phyloP scores from a whole-genome alignment of 306 rosid species.

The Delonix regia region DNA sequence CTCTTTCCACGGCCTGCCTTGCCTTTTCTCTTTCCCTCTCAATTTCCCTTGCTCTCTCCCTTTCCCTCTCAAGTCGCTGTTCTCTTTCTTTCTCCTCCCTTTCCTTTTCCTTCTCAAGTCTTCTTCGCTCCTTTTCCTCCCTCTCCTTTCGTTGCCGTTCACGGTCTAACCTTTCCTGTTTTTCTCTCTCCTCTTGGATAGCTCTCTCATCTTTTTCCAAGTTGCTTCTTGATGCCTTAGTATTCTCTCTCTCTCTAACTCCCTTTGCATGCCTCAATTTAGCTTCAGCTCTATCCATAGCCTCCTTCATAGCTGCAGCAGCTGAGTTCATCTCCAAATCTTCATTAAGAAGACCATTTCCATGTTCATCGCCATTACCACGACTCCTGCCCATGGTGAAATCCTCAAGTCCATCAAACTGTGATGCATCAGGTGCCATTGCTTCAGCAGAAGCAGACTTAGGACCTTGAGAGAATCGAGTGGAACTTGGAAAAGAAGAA shows the following conservation, averaged over 20 bases:
- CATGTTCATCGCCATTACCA: slow-evolving; percentile 57
- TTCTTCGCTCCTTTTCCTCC: slow-evolving; percentile 69
- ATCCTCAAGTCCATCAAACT: slow-evolving; percentile 76
- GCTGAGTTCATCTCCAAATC: slow-evolving; percentile 90
- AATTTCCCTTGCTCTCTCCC: slow-evolving; percentile 57
- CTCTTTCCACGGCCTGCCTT: slow-evolving; percentile 97
- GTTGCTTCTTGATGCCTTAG: slow-evolving; percentile 71
- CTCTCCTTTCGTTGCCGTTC: slow-evolving; percentile 70
- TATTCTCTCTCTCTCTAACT: slow-evolving; percentile 86
- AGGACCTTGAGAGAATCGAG: slow-evolving; percentile 59
- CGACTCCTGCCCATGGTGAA: slow-evolving; percentile 66
- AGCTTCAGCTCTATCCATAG: slow-evolving; percentile 97
- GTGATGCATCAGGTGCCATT: slow-evolving; percentile 52
- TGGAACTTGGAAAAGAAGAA: slow-evolving; percentile 60
- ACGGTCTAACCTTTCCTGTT: slow-evolving; percentile 64
- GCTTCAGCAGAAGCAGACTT: slow-evolving; percentile 59
- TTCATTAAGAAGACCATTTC: slow-evolving; percentile 67
- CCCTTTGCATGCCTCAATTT: slow-evolving; percentile 90
- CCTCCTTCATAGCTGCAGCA: slow-evolving; percentile 98
- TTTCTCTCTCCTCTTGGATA: slow-evolving; percentile 59
- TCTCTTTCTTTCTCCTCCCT: slow-evolving; percentile 85
- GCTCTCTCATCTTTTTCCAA: slow-evolving; percentile 70
- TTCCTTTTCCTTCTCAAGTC: slow-evolving; percentile 56
- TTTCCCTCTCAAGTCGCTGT: slow-evolving; percentile 67
- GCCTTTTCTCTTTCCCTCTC: slow-evolving; percentile 72